These are phyloP conservation scores for Fusarium secorum DNA, from an alignment of 2,329 filamentous ascomycete species.

Conservation along the genomic window DNA sequence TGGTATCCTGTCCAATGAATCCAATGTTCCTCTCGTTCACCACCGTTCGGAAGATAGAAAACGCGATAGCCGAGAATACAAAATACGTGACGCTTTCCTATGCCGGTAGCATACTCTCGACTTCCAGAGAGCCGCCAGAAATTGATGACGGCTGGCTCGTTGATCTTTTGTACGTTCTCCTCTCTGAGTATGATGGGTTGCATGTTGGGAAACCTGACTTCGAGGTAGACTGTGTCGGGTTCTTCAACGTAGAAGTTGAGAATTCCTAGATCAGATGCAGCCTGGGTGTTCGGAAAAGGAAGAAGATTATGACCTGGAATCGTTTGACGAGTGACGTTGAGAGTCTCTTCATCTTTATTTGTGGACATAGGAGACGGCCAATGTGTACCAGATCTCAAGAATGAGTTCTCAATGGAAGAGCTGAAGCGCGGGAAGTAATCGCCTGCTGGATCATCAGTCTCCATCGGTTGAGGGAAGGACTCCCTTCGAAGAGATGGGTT, in stretches of 20 bases:
- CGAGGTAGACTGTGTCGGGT: neutral
- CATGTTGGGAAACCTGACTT: neutral
- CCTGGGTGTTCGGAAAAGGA: neutral
- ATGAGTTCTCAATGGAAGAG: neutral
- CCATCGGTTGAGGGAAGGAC: neutral
- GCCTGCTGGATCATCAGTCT: neutral
- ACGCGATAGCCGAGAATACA: neutral
- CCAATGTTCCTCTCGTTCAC: neutral
- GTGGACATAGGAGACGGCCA: neutral
- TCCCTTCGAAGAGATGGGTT: no score
- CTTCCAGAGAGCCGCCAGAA: neutral
- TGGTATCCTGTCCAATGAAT: neutral
- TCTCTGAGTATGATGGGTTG: neutral
- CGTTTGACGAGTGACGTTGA: neutral
- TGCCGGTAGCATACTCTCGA: neutral
- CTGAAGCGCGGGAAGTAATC: neutral
- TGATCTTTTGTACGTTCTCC: neutral
- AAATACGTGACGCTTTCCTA: neutral
- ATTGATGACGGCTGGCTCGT: neutral
- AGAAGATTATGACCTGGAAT: no score
- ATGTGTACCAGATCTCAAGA: neutral
- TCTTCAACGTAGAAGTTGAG: neutral
- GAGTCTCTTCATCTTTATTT: neutral
- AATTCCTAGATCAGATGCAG: neutral
- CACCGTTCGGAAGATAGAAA: neutral